Evolutionary conservation across 1,284 basidiomycete species (phyloP), one percentile per base, ranked within the genome.

Genomic region (Cryptococcus sp.): DNA sequence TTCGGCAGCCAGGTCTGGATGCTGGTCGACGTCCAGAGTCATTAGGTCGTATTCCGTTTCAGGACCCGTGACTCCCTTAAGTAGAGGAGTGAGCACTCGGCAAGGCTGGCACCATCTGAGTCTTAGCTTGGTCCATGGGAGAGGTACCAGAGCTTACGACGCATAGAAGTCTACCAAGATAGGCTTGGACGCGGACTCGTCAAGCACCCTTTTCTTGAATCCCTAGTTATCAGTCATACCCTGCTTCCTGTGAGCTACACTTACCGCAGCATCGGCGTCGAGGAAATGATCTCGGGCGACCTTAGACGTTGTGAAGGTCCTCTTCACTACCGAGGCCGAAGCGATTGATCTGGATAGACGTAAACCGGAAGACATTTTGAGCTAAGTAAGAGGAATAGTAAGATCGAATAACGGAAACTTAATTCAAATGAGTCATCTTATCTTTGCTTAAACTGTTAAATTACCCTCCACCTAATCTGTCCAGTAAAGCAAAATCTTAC

Each of bases 61-160:
- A 4, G 70, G 65, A 4, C 60, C 63, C 0, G 72, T 71, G 16
- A 70, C 60, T 19, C 55, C 52, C 53, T 73, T 70, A 31, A 76
- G 60, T 7, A 71, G 46, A 14, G 74, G 74, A 10, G 67, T 67
- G 46, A 75, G 67, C 16, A 75, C 67, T 41, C 67, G 62, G 57
- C 73, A 75, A 19, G 73, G 73, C 52, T 72, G 69, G 56, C 73
- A 75, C 73, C 73, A 75, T 44, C 73, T 75, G n/a, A n/a, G n/a
- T n/a, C n/a, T n/a, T 11, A 2, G 0, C 14, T 45, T 14, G 34
- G n/a, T n/a, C n/a, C n/a, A n/a, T n/a, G n/a, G n/a, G n/a, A n/a
- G n/a, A n/a, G n/a, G n/a, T n/a, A n/a, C 18, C 11, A 34, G 14
- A 49, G 63, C 70, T 59, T 51, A 72, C 71, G 59, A 58, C 36